Conservation (phyloP, 495 filamentous ascomycete genomes). For the Podospora tetraspora region DNA sequence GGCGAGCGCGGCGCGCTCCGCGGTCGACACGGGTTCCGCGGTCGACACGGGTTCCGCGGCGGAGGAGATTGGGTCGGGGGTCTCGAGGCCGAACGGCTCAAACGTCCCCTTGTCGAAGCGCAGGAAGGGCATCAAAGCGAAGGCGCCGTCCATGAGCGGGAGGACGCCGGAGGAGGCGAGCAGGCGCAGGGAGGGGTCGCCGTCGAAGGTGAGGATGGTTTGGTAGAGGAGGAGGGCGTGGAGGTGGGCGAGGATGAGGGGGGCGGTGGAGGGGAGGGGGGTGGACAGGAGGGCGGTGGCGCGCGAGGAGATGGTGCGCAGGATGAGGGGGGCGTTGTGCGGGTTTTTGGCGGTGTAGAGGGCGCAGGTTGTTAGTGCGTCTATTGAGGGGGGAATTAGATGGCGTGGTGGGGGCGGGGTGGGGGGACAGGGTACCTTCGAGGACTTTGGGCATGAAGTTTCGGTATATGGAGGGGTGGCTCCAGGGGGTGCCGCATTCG, state of each 20-base stretch:
- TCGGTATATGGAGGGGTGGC: constrained; percentile 43
- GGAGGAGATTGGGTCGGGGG: neutral
- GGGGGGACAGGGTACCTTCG: constrained; percentile 35
- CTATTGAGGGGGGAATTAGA: constrained; percentile 21
- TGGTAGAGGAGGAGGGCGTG: constrained; percentile 48
- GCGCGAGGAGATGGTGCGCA: constrained; percentile 37
- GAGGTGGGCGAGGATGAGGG: constrained; percentile 31
- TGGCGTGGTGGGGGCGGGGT: neutral
- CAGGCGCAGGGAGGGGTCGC: constrained; percentile 37
- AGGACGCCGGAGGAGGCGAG: constrained; percentile 35
- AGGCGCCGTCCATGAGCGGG: constrained; percentile 32
- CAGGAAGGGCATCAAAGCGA: constrained; percentile 23
- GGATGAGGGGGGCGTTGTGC: constrained; percentile 40
- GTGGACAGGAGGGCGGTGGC: constrained; percentile 32
- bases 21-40: neutral
- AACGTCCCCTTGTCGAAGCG: constrained; percentile 14
- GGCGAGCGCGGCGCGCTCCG: neutral
- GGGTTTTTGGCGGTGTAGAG: constrained; percentile 45
- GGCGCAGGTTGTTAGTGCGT: constrained; percentile 46
- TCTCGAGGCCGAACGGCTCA: neutral
- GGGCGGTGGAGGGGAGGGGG: neutral
- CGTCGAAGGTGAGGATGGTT: constrained; percentile 52
- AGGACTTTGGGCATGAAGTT: constrained; percentile 43
- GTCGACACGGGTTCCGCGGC: neutral
- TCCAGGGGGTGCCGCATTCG: constrained; percentile 46